Base-by-base conservation (phyloP, 441 rosid genomes). In the Isatis lusitanica region DNA sequence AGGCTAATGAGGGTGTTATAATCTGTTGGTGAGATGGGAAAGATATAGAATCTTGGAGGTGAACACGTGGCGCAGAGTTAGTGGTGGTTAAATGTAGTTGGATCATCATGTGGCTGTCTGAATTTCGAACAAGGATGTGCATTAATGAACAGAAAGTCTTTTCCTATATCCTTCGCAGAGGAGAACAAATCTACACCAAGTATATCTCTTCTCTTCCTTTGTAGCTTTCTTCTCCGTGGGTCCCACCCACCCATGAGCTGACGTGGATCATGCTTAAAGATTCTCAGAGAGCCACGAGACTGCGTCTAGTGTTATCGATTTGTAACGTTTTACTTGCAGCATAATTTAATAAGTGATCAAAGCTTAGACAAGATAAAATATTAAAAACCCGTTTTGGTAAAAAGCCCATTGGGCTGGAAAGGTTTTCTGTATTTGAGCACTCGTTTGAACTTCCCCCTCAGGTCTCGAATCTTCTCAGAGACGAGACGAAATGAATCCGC, bases 41-140 rank as follows among this genome's bases (percentile, higher is more conserved):
- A 52, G 70, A 81, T 74, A 75, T 77, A 65, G 83, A 78, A 82
- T 81, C 86, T 77, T 64, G 9, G 7, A 28, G 42, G 4, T 1
- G 3, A 70, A 66, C 87, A 84, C 89, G 77, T 87, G 91, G 82
- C 76, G 8, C 0, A 2, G 26, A 74, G 5, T 55, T 81, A 71
- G 86, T 81, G 96, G 97, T 46, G 0, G 15, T 7, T 21, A 28
- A 78, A 83, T 80, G 86, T 77, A 6, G 10, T 63, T 40, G 38
- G 71, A 51, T 82, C 69, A 88, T 76, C 87, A 81, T 80, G 92
- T 88, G 93, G 93, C 63, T 81, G 78, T 62, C 69, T 81, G 71
- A 66, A 79, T 70, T 79, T 82, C 75, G 58, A 8, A 76, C 69
- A 74, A 81, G 42, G 35, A 9, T 59, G 43, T 62, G 51, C 40